These are phyloP conservation scores for Huntiella omanensis DNA, from an alignment of 2,329 filamentous ascomycete species.

Conservation along the genomic window DNA sequence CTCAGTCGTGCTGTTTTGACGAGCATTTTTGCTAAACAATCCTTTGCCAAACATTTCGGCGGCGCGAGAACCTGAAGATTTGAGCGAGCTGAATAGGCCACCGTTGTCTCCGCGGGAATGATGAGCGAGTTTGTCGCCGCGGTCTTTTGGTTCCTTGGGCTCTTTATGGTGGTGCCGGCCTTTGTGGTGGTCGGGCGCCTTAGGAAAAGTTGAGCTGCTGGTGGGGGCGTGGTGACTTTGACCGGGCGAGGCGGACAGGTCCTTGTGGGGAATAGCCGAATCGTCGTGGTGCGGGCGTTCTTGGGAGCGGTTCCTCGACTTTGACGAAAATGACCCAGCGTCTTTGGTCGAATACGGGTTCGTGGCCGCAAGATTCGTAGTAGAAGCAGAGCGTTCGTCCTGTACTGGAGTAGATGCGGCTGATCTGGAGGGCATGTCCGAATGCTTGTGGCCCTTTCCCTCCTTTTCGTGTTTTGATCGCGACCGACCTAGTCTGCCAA, in stretches of 20 bases:
- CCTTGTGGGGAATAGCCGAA: slow-evolving; percentile 6
- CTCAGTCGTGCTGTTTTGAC: slow-evolving; percentile 52
- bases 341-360: slow-evolving; percentile 3
- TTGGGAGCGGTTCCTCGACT: slow-evolving; percentile 50
- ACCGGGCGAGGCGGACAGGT: slow-evolving; percentile 5
- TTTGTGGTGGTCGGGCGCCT: neutral
- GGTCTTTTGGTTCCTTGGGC: slow-evolving; percentile 1
- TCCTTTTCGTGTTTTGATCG: slow-evolving; percentile 34
- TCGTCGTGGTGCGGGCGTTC: slow-evolving; percentile 38
- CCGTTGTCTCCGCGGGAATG: slow-evolving; percentile 21
- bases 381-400: slow-evolving; percentile 9
- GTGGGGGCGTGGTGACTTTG: neutral
- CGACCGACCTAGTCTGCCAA: slow-evolving; percentile 31
- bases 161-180: neutral
- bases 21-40: slow-evolving; percentile 59
- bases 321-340: slow-evolving; percentile 20
- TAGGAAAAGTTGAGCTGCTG: neutral
- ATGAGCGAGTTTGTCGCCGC: slow-evolving; percentile 20
- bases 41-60: slow-evolving; percentile 69
- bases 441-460: slow-evolving; percentile 9
- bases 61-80: slow-evolving; percentile 52
- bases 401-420: slow-evolving; percentile 7
- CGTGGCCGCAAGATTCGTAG: slow-evolving; percentile 1
- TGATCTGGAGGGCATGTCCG: slow-evolving; percentile 4
- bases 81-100: slow-evolving; percentile 51